Percentiles rank a stretch among this genome's conserved stretches.
phyloP scores from a whole-genome alignment of 2,329 filamentous ascomycete genomes.

The Penicillium vulpinum region DNA sequence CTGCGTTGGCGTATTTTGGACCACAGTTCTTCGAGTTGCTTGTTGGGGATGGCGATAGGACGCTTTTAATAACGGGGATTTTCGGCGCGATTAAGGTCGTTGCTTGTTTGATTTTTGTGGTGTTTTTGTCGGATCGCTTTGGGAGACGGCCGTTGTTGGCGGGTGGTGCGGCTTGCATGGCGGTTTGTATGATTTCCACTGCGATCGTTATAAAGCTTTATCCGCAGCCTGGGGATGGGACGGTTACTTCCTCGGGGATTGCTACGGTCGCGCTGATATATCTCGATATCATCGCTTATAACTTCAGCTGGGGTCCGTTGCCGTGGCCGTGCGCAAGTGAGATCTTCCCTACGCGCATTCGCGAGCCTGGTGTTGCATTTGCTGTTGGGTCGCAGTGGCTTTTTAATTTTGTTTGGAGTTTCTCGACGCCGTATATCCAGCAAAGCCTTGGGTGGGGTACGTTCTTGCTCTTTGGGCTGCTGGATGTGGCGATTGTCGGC shows the following conservation, averaged over 20 bases:
- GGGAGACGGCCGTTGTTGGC: slow-evolving; percentile 56
- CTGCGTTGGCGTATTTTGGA: slow-evolving; percentile 56
- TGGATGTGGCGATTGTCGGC: slow-evolving; percentile 48
- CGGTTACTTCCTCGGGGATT: slow-evolving; percentile 50
- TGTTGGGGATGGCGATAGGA: slow-evolving; percentile 48
- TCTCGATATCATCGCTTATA: slow-evolving; percentile 52
- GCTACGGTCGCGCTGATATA: slow-evolving; percentile 57
- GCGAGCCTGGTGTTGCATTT: slow-evolving; percentile 42
- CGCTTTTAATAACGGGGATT: slow-evolving; percentile 54
- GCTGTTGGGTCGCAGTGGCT: slow-evolving; percentile 44
- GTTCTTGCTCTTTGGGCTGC: slow-evolving; percentile 45
- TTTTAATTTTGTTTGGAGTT: slow-evolving; percentile 45
- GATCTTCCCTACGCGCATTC: slow-evolving; percentile 42
- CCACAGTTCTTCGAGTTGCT: slow-evolving; percentile 57
- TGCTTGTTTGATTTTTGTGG: slow-evolving; percentile 53
- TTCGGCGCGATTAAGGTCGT: slow-evolving; percentile 57
- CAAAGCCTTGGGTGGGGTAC: slow-evolving; percentile 50
- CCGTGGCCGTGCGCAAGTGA: slow-evolving; percentile 43
- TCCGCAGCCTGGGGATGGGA: slow-evolving; percentile 34
- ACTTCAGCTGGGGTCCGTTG: slow-evolving; percentile 44
- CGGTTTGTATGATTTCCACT: slow-evolving; percentile 50
- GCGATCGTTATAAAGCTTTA: slow-evolving; percentile 48
- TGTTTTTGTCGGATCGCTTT: slow-evolving; percentile 54
- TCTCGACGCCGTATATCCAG: slow-evolving; percentile 46
- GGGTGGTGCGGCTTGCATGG: slow-evolving; percentile 47